phyloP scores from a whole-genome alignment of 257 asterid species.

The Solanum arcanum region DNA sequence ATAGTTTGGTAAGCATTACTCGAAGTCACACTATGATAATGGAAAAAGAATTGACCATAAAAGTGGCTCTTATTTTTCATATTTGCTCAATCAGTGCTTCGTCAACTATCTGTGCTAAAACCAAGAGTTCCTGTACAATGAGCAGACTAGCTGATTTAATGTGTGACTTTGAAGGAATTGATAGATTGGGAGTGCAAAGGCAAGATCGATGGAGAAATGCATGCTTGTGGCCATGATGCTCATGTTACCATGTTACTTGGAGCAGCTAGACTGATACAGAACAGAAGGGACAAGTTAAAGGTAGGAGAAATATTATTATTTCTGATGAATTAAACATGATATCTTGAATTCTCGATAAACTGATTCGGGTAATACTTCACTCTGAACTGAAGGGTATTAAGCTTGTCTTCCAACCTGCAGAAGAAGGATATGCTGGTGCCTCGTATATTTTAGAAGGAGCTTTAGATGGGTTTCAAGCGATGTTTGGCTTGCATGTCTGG shows the following conservation, averaged over 20 bases:
- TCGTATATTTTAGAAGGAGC: conserved; percentile 57
- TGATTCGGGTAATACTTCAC: neutral
- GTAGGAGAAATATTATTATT: conserved; percentile 12
- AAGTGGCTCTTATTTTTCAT: neutral
- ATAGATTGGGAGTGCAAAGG: conserved; percentile 93
- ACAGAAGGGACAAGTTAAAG: conserved; percentile 46
- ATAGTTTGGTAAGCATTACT: neutral
- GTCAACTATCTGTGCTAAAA: neutral
- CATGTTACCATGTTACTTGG: conserved; percentile 91
- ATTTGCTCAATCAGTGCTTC: neutral
- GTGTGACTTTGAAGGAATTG: conserved; percentile 39
- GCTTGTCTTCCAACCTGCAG: conserved; percentile 87
- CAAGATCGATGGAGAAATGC: conserved; percentile 79
- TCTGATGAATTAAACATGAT: neutral
- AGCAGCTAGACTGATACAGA: conserved; percentile 74
- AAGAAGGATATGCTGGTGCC: conserved; percentile 84
- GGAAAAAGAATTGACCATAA: neutral
- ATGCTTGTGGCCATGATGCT: conserved; percentile 95
- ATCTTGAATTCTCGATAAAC: neutral
- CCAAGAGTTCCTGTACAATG: neutral
- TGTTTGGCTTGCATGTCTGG: conserved; percentile 62
- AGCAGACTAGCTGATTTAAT: neutral
- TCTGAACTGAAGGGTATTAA: conserved; percentile 52
- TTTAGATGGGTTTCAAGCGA: conserved; percentile 53
- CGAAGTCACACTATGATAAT: neutral